Base-by-base conservation (phyloP, 2,329 filamentous ascomycete genomes). In the Fusarium anguioides region DNA sequence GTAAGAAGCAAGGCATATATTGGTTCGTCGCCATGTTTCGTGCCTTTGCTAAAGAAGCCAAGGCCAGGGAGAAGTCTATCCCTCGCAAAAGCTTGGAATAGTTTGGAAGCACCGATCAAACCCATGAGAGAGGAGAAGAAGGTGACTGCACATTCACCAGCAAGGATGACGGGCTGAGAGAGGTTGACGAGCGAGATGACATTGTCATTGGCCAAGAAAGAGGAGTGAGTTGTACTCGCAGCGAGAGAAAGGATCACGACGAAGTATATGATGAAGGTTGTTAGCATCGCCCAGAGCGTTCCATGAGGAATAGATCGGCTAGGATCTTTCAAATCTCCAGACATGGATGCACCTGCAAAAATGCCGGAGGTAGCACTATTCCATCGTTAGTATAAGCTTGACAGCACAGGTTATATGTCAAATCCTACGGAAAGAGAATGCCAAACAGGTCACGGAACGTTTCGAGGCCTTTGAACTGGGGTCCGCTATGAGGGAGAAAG, bases 91-190 rank as follows among this genome's bases (percentile, higher is more conserved):
- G 93, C 93, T 75, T 96, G 93, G 26, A 97, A 84, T 14, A 96
- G 85, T 75, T 96, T 96, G 26, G 93, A 91, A 8, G 92, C 91
- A 2, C 92, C 93, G 66, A 96, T 92, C 36, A 97, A 86, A 6
- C 93, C 93, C 91, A 97, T 96, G 49, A 97, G 77, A 6, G 92
- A 89, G 0, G 93, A 96, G 79, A 97, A 97, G 72, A 94, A 89
- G 2, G 91, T 90, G 2, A 92, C 92, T 4, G 93, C 90, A 70
- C 94, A 90, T 77, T 97, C 93, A 57, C 93, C 93, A 2, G 93
- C 87, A 5, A 97, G 84, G 24, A 97, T 89, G 7, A 96, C 74
- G 5, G 87, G 81, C 1, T 87, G 85, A 17, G 91, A 96, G n/a
- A 94, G 72, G 72, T 91, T 96, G n/a, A 88, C 91, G 60, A 93